A percentile compares a stretch with the other conserved stretches of the same genome.
Evolutionary conservation across 1,284 basidiomycete species (phyloP).

Genomic region (Caloboletus firmus): DNA sequence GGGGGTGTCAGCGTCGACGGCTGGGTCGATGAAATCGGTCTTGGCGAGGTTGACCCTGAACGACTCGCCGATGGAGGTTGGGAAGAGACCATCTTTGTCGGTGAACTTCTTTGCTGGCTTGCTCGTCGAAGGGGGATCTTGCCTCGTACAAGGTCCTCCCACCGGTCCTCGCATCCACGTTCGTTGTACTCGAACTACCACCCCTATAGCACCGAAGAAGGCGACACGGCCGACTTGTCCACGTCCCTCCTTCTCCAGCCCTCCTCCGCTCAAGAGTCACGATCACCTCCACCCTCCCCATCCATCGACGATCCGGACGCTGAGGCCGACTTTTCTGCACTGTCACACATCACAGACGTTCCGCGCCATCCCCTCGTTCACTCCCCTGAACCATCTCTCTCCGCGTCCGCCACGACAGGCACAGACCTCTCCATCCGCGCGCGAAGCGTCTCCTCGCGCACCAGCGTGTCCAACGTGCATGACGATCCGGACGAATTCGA

Average conservation of each 20-base stretch:
- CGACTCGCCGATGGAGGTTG: conserved; percentile 58
- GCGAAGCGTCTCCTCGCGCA: conserved; percentile 33
- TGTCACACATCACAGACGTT: conserved; percentile 33
- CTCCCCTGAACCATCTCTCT: conserved; percentile 39
- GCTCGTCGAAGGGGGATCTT: conserved; percentile 48
- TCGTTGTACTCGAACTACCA: conserved; percentile 25
- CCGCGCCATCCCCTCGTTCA: conserved; percentile 35
- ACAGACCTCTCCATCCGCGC: conserved; percentile 38
- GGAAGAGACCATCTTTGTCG: conserved; percentile 64
- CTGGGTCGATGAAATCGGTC: conserved; percentile 51
- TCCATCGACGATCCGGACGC: background rate
- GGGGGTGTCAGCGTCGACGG: conserved; percentile 31
- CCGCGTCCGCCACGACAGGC: conserved; percentile 38
- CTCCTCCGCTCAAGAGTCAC: conserved; percentile 2
- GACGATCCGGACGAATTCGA: conserved; percentile 10
- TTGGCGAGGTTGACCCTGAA: conserved; percentile 62
- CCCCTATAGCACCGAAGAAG: conserved; percentile 23
- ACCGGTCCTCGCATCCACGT: conserved; percentile 7
- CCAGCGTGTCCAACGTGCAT: conserved; percentile 32
- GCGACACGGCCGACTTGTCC: conserved; percentile 22
- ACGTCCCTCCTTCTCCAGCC: conserved; percentile 28
- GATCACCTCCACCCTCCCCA: background rate
- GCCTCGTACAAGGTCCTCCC: conserved; percentile 10
- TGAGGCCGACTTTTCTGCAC: conserved; percentile 10
- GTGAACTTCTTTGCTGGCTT: conserved; percentile 64